Base-by-base conservation (phyloP, 176 grass and related monocot species). In the Elaeis guineensis region DNA sequence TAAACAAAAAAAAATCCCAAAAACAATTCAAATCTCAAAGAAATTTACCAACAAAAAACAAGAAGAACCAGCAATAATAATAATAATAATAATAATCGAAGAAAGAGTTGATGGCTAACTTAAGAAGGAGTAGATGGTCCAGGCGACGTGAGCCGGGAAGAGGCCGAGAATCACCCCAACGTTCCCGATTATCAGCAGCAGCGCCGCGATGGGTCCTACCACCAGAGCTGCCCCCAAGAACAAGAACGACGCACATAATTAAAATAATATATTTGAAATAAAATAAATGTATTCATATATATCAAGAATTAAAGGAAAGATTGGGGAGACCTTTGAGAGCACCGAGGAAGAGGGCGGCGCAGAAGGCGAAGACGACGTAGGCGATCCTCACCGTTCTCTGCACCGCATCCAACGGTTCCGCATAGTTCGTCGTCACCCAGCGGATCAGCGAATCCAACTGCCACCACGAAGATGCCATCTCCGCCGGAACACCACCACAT, bases 331-430 rank as follows among this genome's bases (percentile, higher is more conserved):
- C 90, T 95, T 95, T 95, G 69, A 86, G 67, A 56, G 69, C 86
- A 16, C 90, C 90, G 82, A 90, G 77, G 74, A 95, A 90, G 62
- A 95, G 78, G 69, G 90, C 90, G 75, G 80, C 72, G 75, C 83
- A 84, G 65, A 95, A 95, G 74, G 83, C 74, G 77, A 95, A 78
- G 62, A 90, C 71, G 6, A 95, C 86, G 72, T 90, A 90, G 16
- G 77, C 82, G 52, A 81, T 55, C 17, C 78, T 75, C 51, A 86
- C 57, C 61, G 80, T 82, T 21, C 65, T 39, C 32, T 78, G 70
- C 68, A 81, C 14, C 59, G 77, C 74, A 51, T 64, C 58, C 68
- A 89, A 74, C 66, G 77, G 67, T 63, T 72, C 77, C 63, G 82
- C 63, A 74, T 85, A 79, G 74, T 69, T 78, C 15, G 63, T 72